Conservation (phyloP, 2,329 filamentous ascomycete species). For the Trematosphaeria pertusa region DNA sequence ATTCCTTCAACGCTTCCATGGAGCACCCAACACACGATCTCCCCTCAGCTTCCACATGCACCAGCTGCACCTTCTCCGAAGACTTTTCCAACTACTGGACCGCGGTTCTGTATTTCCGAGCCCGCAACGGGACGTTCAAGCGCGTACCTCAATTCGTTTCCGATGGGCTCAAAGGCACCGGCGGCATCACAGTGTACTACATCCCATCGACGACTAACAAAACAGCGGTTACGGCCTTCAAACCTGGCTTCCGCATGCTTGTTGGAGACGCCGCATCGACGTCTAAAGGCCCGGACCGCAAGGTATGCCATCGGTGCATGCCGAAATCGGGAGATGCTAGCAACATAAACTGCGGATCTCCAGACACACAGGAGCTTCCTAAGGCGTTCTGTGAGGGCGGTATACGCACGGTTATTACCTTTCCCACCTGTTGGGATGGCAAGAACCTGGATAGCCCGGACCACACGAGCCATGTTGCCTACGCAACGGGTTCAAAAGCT, state of each 20-base stretch:
- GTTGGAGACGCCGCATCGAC: conserved; percentile 36
- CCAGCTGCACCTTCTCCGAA: conserved; percentile 34
- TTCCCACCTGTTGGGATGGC: conserved; percentile 77
- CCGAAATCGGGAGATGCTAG: conserved; percentile 26
- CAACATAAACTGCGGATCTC: conserved; percentile 30
- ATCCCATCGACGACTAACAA: conserved; percentile 24
- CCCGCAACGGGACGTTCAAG: conserved; percentile 37
- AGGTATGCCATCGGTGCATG: conserved; percentile 37
- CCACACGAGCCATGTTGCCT: conserved; percentile 69
- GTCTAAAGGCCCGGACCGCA: conserved; percentile 11
- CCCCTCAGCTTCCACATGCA: conserved; percentile 29
- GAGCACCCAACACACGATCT: conserved; percentile 26
- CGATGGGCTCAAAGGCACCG: conserved; percentile 25
- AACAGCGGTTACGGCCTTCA: conserved; percentile 64
- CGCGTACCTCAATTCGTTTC: conserved; percentile 29
- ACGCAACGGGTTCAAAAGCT: conserved; percentile 33
- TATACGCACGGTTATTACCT: conserved; percentile 70
- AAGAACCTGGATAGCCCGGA: conserved; percentile 62
- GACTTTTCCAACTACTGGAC: conserved; percentile 44
- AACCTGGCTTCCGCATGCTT: conserved; percentile 47
- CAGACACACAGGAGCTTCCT: conserved; percentile 27
- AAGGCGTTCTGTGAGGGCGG: conserved; percentile 59
- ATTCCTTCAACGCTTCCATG: conserved; percentile 34
- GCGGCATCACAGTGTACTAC: conserved; percentile 40
- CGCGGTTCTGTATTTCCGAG: conserved; percentile 33